Base-by-base conservation (phyloP, 2,329 filamentous ascomycete genomes). In the Colletotrichum aenigma region DNA sequence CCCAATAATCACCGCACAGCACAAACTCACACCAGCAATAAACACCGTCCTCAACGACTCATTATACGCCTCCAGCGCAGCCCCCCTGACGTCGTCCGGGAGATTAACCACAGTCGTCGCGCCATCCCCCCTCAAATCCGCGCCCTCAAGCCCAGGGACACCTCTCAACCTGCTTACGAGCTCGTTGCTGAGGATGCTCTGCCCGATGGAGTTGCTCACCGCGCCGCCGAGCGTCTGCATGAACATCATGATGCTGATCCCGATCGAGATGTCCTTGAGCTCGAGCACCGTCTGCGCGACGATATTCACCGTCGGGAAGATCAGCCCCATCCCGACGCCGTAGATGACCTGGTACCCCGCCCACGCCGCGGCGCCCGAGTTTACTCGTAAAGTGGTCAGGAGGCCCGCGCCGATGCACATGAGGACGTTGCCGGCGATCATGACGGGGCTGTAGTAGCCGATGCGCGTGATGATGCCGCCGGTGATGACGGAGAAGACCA, bases 31-130 rank as follows among this genome's bases (percentile, higher is more conserved):
- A 3, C 87, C 89, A 10, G 94, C 90, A 76, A 91, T 89, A 80
- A 93, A 95, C 1, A 89, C 89, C 74, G 88, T 84, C 3, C 88
- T 87, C 48, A 95, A 82, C 0, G 92, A 87, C 28, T 86, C 81
- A 80, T 94, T 94, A 84, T 95, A 95, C 0, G 88, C 91, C 1
- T 70, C 21, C 48, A 86, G 75, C 15, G 79, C 79, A 1, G 69
- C 48, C 0, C 64, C 52, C 48, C 69, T 76, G 48, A 79, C 66
- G 34, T 71, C 61, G 7, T 72, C 79, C 26, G 81, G 80, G 16
- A 83, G 78, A 13, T 79, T 52, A 4, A 79, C 77, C 26, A 80
- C 58, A 18, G 76, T 72, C 64, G 74, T 77, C 10, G 74, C 74
- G n/a, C 77, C 76, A 13, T 70, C 55, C 1, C 60, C 69, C 58